Conservation (phyloP, 129 eudicot genomes). For the Sambucus nigra region DNA sequence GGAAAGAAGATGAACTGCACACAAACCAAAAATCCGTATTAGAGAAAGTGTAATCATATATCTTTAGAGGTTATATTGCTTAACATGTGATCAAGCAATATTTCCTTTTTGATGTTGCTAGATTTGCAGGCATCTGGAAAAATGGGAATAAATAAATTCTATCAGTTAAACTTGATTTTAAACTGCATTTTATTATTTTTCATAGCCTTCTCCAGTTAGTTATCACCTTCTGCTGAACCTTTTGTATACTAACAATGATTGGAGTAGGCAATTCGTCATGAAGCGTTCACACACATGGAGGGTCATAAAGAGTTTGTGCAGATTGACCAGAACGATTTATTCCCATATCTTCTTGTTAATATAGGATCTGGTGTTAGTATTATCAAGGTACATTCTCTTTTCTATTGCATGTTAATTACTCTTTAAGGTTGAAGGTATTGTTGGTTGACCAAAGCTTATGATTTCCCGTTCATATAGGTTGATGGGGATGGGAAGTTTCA, state of each 20-base stretch:
- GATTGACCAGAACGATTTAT: slow-evolving; percentile 82
- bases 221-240: background rate
- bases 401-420: background rate
- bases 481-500: slow-evolving; percentile 94
- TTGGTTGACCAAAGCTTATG: background rate
- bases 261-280: slow-evolving; percentile 92
- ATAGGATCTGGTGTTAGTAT: slow-evolving; percentile 98
- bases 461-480: slow-evolving; percentile 43
- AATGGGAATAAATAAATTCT: no score
- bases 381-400: slow-evolving; percentile 56
- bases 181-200: background rate
- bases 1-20: background rate
- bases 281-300: slow-evolving; percentile 96
- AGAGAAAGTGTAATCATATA: background rate
- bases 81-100: background rate
- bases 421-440: background rate
- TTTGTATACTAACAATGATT: background rate
- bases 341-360: slow-evolving; percentile 91
- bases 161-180: no score
- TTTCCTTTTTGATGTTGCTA: background rate
- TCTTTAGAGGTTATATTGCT: background rate
- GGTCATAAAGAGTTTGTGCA: slow-evolving; percentile 96
- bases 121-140: background rate
- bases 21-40: background rate
- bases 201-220: background rate